phyloP scores from a whole-genome alignment of 331 rosid species.

The Prunus yedoensis region DNA sequence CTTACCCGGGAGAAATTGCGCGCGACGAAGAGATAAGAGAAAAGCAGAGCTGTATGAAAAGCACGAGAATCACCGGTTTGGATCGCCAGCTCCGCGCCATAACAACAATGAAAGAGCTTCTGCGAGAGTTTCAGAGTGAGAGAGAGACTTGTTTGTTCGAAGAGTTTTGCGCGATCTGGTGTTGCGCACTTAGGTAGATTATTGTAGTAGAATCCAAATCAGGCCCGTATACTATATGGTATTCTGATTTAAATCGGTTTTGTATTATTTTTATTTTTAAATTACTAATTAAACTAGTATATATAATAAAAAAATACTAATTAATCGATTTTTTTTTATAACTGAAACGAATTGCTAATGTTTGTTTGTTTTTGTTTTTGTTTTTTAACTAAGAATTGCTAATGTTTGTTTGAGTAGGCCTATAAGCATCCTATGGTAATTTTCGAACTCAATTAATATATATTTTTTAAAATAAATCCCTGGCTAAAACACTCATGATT shows the following conservation, averaged over 20 bases:
- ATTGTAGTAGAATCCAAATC: not conserved
- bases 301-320: not conserved
- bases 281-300: not conserved
- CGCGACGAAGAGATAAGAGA: conserved; percentile 50
- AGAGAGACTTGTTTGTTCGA: not conserved
- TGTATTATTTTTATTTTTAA: not conserved
- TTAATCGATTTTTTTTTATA: not conserved
- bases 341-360: not conserved
- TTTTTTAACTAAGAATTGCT: too few relatives aligned
- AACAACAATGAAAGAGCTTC: conserved; percentile 1
- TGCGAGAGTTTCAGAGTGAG: conserved; percentile 20
- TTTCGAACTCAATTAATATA: too few relatives aligned
- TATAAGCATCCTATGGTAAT: too few relatives aligned
- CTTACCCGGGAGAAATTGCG: conserved; percentile 67
- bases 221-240: not conserved
- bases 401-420: too few relatives aligned
- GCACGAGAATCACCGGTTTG: conserved; percentile 39
- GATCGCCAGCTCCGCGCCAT: conserved; percentile 47
- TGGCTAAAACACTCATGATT: too few relatives aligned
- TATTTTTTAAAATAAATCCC: too few relatives aligned
- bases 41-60: conserved; percentile 47
- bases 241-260: not conserved
- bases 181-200: not conserved
- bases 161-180: conserved; percentile 1
- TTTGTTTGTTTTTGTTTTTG: too few relatives aligned